Base-by-base conservation (phyloP, 768 basidiomycete species). In the Rhizopogon sp. region DNA sequence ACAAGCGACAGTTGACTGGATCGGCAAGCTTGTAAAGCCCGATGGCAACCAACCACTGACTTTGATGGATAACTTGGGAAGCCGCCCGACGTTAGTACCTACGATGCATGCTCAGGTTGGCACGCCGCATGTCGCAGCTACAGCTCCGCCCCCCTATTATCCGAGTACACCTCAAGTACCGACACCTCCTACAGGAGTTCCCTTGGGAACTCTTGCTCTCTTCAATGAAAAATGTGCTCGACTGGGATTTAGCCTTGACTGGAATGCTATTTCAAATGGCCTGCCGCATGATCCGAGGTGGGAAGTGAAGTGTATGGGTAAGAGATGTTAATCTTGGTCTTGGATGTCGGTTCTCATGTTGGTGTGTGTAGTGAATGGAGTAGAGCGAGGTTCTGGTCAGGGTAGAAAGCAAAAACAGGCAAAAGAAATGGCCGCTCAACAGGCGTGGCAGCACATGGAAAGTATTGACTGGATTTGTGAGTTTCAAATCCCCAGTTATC, bases 391-490 rank as follows among this genome's bases (percentile, higher is more conserved):
- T 22, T 47, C 63, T 6, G 85, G 83, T 0, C 56, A 47, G 3
- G 85, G 80, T 14, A 81, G 79, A 56, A 86, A 74, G 52, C 83
- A 85, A 66, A 87, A 86, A 59, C 39, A 68, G 14, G 85, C 85
- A 7, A 87, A 85, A 58, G 83, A 86, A 69, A 78, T 81, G 54
- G 85, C 85, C 13, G 83, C 83, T 28, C 76, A 77, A 42, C 70
- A 78, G 51, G 84, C 85, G 47, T 83, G 75, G 69, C 61, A 62
- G 13, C 54, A 70, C 5, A 72, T 85, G 76, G 13, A 33, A 47
- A 9, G 46, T 35, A 14, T 35, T 22, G 76, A 78, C 51, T 85
- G 83, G 82, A 74, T 72, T 61, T 62, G 64, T 65, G 50, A 60
- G 63, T 5, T 35, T 14, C 29, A 17, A 2, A 13, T 14, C 33